Evolutionary conservation across 2,329 filamentous ascomycete species (phyloP).

Genomic region (Sporothrix brunneoviolacea): DNA sequence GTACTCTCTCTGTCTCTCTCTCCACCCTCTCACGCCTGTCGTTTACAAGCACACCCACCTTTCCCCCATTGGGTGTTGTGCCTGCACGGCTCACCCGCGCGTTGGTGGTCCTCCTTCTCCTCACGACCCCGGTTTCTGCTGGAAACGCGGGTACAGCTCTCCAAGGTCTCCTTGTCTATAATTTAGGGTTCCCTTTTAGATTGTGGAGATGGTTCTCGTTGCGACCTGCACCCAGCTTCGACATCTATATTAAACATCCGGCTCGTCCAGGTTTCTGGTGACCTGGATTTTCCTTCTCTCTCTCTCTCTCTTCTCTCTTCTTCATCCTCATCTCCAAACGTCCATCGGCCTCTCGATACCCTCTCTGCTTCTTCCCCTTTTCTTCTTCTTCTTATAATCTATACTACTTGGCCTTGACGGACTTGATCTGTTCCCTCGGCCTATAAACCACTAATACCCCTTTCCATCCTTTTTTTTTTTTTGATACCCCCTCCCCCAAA

Average conservation of each 20-base stretch:
- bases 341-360: too few species aligned
- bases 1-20: not conserved
- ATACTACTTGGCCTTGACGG: not conserved
- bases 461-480: not conserved
- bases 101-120: too few species aligned
- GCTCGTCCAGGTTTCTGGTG: constrained; percentile 3
- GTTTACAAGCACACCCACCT: not conserved
- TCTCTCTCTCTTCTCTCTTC: not conserved
- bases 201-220: constrained; percentile 1
- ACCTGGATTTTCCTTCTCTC: not conserved
- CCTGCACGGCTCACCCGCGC: too few species aligned
- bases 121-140: too few species aligned
- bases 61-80: too few species aligned
- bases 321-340: not conserved
- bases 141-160: too few species aligned
- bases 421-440: not conserved
- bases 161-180: not conserved
- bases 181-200: constrained; percentile 4
- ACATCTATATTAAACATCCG: constrained; percentile 9
- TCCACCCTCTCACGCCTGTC: not conserved
- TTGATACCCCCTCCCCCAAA: not conserved
- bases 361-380: not conserved
- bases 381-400: not conserved
- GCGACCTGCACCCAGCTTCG: not conserved
- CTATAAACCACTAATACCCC: not conserved